Evolutionary conservation across 306 rosid species (phyloP), one percentile per base, ranked within the genome.

Genomic region (Prunus fruticosa): DNA sequence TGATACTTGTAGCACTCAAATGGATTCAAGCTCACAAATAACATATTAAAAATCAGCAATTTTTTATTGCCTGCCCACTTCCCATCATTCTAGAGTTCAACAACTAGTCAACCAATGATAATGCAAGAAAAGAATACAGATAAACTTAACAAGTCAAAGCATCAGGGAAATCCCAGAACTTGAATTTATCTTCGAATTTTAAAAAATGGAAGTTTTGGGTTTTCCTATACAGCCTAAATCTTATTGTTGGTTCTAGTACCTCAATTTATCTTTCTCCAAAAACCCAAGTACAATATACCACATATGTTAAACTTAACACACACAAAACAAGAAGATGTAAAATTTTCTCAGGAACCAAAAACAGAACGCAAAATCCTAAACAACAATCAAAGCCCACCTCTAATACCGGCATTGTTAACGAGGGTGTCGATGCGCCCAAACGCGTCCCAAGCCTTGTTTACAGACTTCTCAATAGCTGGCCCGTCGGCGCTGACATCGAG

Each of bases 391-490:
- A 61, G 3, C 2, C 28, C 25, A 90, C 97, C 97, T 93, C 97
- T 83, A 1, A 90, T 1, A 56, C 96, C 97, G 1, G 97, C 98
- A 54, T 85, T 91, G 82, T 93, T 91, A 64, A 93, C 78, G 64
- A 93, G 76, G 27, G 91, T 93, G 45, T 93, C 94, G 16, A 93
- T 75, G 9, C 47, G 86, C 5, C 97, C 97, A 77, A 93, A 93
- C 8, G 92, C 87, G 10, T 88, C 84, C 96, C 97, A 93, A 8
- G 97, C 97, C 78, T 78, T 84, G 79, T 64, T 80, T 18, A 90
- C 90, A 41, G 87, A 84, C 46, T 64, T 64, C 19, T 89, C 85
- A 12, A 93, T 76, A 58, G 79, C 72, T 2, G 81, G 3, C 12
- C 83, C 96, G 22, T 85, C 90, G 22, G 90, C 88, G n/a, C 76